These are phyloP conservation scores for Posidonia australis DNA, from an alignment of 106 monocot genomes.

Conservation along the genomic window DNA sequence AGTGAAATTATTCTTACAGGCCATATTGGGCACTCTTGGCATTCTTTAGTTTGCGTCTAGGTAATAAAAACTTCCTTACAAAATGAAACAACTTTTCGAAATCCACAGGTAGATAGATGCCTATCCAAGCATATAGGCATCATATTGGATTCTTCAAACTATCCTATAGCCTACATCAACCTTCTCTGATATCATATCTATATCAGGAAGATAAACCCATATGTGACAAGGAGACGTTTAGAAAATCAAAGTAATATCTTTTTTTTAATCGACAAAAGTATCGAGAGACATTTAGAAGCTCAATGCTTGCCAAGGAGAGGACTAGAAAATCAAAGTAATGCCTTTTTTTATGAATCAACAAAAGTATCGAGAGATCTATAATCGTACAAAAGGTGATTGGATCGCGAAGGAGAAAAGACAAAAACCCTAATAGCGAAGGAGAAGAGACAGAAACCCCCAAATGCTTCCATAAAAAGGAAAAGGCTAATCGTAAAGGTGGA, in stretches of 20 bases:
- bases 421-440: too few relatives aligned
- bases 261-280: too few relatives aligned
- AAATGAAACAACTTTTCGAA: neutral
- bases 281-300: too few relatives aligned
- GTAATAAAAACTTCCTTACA: slow-evolving; percentile 15
- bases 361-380: neutral
- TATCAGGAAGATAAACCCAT: slow-evolving; percentile 53
- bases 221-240: too few relatives aligned
- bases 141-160: slow-evolving; percentile 43
- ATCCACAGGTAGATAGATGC: slow-evolving; percentile 3
- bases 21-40: neutral
- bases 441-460: too few relatives aligned
- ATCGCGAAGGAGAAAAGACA: too few relatives aligned
- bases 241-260: too few relatives aligned
- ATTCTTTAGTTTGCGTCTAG: slow-evolving; percentile 1
- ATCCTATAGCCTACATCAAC: slow-evolving; percentile 47
- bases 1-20: slow-evolving; percentile 6
- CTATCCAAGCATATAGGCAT: slow-evolving; percentile 38
- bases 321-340: neutral
- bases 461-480: too few relatives aligned
- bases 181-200: slow-evolving; percentile 35
- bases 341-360: neutral
- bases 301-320: slow-evolving; percentile 9
- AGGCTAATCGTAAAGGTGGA: too few relatives aligned
- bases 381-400: neutral